phyloP scores from a whole-genome alignment of 202 grass and related monocot species.

The Bolboschoenoplectus hybrid region DNA sequence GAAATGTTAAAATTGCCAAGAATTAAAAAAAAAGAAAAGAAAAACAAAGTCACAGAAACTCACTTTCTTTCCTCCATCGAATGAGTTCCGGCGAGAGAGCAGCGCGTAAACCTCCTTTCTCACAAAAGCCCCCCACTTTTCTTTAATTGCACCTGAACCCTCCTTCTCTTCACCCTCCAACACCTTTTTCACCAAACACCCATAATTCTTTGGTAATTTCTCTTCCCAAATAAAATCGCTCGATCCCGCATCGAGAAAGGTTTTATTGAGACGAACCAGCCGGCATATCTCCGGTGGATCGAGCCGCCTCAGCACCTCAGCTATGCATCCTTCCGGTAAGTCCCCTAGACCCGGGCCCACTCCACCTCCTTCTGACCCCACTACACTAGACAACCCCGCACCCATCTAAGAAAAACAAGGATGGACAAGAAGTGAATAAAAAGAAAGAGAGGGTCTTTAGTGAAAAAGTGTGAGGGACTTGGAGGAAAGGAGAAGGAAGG shows the following conservation, averaged over 20 bases:
- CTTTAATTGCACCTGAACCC: not conserved
- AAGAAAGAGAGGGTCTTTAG: not conserved
- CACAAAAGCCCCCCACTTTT: constrained; percentile 42
- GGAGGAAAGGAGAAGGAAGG: constrained; percentile 77
- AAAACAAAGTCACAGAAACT: not conserved
- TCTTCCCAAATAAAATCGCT: constrained; percentile 77
- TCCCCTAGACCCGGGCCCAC: constrained; percentile 53
- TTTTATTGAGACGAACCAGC: constrained; percentile 69
- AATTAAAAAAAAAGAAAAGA: not conserved
- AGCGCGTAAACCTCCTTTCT: constrained; percentile 85
- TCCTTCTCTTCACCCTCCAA: constrained; percentile 14
- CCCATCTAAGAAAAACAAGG: constrained; percentile 61
- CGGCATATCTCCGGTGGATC: constrained; percentile 80
- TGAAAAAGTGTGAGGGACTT: constrained; percentile 78
- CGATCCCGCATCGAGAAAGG: constrained; percentile 70
- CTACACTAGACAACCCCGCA: constrained; percentile 43
- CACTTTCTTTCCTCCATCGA: constrained; percentile 77
- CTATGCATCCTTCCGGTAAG: constrained; percentile 83
- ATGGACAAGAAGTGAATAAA: constrained; percentile 29
- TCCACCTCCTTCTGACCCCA: constrained; percentile 25
- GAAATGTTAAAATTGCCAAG: not conserved
- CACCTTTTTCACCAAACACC: constrained; percentile 54
- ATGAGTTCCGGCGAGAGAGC: constrained; percentile 63
- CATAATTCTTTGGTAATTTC: constrained; percentile 90
- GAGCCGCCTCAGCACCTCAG: constrained; percentile 85